phyloP scores from a whole-genome alignment of 306 rosid genomes.

The Hylodesmum podocarpum region DNA sequence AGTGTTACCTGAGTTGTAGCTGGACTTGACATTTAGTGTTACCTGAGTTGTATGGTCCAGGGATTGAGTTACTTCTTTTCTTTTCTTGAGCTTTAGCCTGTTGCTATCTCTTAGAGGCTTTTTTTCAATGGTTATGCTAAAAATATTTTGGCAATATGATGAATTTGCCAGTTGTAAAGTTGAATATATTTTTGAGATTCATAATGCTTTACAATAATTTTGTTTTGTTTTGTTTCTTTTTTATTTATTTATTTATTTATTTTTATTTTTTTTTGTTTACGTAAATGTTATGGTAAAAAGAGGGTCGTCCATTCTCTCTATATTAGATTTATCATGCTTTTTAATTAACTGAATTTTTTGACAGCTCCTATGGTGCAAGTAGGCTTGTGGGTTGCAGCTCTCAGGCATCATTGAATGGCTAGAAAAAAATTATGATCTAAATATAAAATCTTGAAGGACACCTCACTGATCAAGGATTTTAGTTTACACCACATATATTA shows the following conservation, averaged over 20 bases:
- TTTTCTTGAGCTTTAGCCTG: not conserved
- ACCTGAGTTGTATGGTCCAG: not conserved
- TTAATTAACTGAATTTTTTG: not conserved
- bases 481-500: not conserved
- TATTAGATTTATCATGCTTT: not conserved
- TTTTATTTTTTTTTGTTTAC: too few species aligned
- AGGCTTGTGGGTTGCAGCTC: not conserved
- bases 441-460: not conserved
- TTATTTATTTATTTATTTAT: too few species aligned
- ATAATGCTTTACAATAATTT: not conserved
- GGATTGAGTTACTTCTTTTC: not conserved
- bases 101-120: not conserved
- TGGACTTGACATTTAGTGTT: not conserved
- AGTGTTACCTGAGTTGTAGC: not conserved
- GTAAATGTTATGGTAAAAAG: not conserved
- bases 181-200: not conserved
- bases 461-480: not conserved
- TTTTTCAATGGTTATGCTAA: not conserved
- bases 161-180: not conserved
- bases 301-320: not conserved
- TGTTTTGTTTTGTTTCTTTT: too few species aligned
- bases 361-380: slow-evolving; percentile 13
- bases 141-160: not conserved
- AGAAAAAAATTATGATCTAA: not conserved
- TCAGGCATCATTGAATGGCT: not conserved